phyloP scores from a whole-genome alignment of 148 eudicot species.

The Salicornia ramosissima region DNA sequence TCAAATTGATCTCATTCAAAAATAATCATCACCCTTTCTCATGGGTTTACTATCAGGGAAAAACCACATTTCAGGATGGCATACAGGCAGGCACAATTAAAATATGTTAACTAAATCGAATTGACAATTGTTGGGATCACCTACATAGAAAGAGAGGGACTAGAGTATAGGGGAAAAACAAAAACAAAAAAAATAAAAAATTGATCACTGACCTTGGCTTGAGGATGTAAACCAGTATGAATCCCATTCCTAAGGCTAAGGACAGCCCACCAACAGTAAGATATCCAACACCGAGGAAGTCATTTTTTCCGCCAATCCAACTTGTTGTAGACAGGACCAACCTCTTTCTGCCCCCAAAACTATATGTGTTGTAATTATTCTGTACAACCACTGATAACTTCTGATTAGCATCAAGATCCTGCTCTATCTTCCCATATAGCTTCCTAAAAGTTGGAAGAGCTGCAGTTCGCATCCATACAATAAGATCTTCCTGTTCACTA shows the following conservation, averaged over 20 bases:
- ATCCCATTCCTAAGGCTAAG: slow-evolving; percentile 51
- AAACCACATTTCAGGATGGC: background rate
- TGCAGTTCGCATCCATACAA: slow-evolving; percentile 98
- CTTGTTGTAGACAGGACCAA: slow-evolving; percentile 82
- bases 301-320: slow-evolving; percentile 87
- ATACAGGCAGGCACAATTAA: background rate
- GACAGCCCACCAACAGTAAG: slow-evolving; percentile 63
- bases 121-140: background rate
- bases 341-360: slow-evolving; percentile 68
- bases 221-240: slow-evolving; percentile 48
- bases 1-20: background rate
- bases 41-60: background rate
- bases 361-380: slow-evolving; percentile 81
- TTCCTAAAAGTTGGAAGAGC: slow-evolving; percentile 83
- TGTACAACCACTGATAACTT: slow-evolving; percentile 47
- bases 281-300: slow-evolving; percentile 65
- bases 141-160: background rate
- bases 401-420: slow-evolving; percentile 53
- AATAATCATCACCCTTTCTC: background rate
- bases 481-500: slow-evolving; percentile 79
- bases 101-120: background rate
- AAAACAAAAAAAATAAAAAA: no score
- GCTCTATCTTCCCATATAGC: slow-evolving; percentile 79
- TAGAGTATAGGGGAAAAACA: background rate
- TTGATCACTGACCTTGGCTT: slow-evolving; percentile 61